A percentile compares a stretch with the other conserved stretches of the same genome.
phyloP scores from a whole-genome alignment of 371 early-diverging fungal genomes.

The Batkoa obscura region DNA sequence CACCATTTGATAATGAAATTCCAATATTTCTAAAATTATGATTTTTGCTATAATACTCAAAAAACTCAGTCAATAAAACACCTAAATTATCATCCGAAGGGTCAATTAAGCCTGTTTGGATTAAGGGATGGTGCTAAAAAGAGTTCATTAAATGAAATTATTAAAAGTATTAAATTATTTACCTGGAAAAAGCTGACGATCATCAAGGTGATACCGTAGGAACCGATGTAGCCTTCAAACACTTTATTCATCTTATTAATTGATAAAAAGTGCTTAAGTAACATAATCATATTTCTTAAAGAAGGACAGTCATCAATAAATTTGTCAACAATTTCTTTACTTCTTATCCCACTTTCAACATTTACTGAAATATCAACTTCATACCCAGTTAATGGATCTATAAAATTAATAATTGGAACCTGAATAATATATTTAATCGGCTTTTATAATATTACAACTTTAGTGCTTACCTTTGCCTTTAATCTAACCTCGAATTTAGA shows the following conservation, averaged over 20 bases:
- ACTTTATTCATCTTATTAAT: slow-evolving; percentile 71
- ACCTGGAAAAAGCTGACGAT: slow-evolving; percentile 68
- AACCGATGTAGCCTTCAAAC: slow-evolving; percentile 81
- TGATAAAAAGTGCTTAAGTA: slow-evolving; percentile 68
- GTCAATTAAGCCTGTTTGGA: too few relatives aligned
- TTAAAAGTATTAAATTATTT: neutral
- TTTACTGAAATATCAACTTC: slow-evolving; percentile 77
- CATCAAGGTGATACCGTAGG: slow-evolving; percentile 75
- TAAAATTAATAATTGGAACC: slow-evolving; percentile 87
- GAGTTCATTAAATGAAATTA: too few relatives aligned
- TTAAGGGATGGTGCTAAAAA: too few relatives aligned
- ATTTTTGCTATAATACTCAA: too few relatives aligned
- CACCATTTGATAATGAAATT: too few relatives aligned
- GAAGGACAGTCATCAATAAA: slow-evolving; percentile 32
- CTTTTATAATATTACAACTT: neutral
- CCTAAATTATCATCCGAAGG: too few relatives aligned
- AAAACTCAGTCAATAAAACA: too few relatives aligned
- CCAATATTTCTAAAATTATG: too few relatives aligned
- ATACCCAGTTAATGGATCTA: slow-evolving; percentile 41
- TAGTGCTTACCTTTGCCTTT: neutral
- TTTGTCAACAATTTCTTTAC: slow-evolving; percentile 31
- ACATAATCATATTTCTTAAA: slow-evolving; percentile 41
- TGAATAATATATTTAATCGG: slow-evolving; percentile 9
- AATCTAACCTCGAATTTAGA: neutral
- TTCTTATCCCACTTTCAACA: slow-evolving; percentile 38